These are phyloP conservation scores for Tetracladium marchalianum DNA, from an alignment of 495 filamentous ascomycete species.

Conservation along the genomic window DNA sequence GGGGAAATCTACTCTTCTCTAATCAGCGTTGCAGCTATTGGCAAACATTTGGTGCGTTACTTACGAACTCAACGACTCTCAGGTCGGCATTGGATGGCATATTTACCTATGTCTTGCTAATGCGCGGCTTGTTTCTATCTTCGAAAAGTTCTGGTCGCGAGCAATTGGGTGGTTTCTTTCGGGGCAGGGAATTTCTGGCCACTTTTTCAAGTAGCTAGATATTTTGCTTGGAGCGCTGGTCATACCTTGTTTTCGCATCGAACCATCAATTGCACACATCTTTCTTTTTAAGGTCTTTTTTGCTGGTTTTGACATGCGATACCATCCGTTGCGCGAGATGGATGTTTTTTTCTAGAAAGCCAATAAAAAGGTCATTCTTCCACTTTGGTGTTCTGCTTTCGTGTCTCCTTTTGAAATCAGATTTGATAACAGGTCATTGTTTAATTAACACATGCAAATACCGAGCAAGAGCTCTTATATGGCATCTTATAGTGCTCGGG, in stretches of 20 bases:
- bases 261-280: slow-evolving; percentile 18
- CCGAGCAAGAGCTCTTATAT: no score
- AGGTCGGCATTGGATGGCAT: slow-evolving; percentile 17
- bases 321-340: slow-evolving; percentile 7
- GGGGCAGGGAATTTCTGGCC: slow-evolving; percentile 12
- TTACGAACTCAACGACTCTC: slow-evolving; percentile 25
- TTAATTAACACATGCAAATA: no score
- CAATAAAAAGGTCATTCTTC: slow-evolving; percentile 7
- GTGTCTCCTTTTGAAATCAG: neutral
- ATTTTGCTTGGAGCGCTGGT: slow-evolving; percentile 16
- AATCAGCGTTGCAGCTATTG: slow-evolving; percentile 4
- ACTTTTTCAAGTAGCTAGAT: slow-evolving; percentile 10
- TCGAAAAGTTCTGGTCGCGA: slow-evolving; percentile 26
- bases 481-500: no score
- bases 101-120: slow-evolving; percentile 16
- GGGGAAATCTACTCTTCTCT: neutral
- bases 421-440: no score
- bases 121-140: slow-evolving; percentile 21
- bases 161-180: slow-evolving; percentile 21
- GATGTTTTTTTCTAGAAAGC: slow-evolving; percentile 15
- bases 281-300: slow-evolving; percentile 10
- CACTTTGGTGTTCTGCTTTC: neutral
- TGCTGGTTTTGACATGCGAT: slow-evolving; percentile 12
- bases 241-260: slow-evolving; percentile 17
- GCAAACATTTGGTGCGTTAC: slow-evolving; percentile 14